Evolutionary conservation across 2,329 filamentous ascomycete species (phyloP), one percentile per base, ranked within the genome.

Genomic region (Exophiala sp.): DNA sequence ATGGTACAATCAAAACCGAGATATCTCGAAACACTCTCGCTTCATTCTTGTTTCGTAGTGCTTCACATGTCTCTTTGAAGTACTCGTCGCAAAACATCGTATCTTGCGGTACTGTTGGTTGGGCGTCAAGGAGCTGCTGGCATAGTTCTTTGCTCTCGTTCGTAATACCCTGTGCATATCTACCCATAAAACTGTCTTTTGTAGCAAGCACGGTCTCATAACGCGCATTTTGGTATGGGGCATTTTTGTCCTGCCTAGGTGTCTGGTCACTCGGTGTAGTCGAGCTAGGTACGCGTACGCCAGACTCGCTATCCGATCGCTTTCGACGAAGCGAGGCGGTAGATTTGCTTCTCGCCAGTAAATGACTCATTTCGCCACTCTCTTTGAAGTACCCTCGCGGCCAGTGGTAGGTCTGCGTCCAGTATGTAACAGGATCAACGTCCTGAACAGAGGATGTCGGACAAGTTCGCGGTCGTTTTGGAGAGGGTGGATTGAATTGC

Each of bases 21-120:
- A 71, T 64, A 59, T 70, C 65, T 55, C 57, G 61, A 50, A 71
- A 63, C 22, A 71, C 56, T 53, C 48, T 63, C 8, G 65, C 51
- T 52, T 68, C 62, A 50, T 70, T 70, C 57, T 49, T 50, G 50
- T 62, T 52, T 46, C 56, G 55, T 43, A 70, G 54, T 38, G 51
- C 63, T 49, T 62, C 18, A 43, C 60, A 70, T 27, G 62, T 60
- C 38, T 46, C 46, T 40, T 66, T 50, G 48, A 70, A 70, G 8
- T 63, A 35, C 40, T 66, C 58, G 51, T 68, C 64, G 22, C 52
- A 48, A 58, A 69, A 70, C 30, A 65, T 43, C 2, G 66, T 61
- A 35, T 65, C 48, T 10, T 40, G 30, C 30, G 51, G 48, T 2
- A 49, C 29, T 23, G 14, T n/a, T 35, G 49, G 48, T n/a, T 52